Evolutionary conservation across 352 stramenopile genomes (phyloP), one percentile per base, ranked within the genome.

Genomic region (Phytopythium ostracodes): DNA sequence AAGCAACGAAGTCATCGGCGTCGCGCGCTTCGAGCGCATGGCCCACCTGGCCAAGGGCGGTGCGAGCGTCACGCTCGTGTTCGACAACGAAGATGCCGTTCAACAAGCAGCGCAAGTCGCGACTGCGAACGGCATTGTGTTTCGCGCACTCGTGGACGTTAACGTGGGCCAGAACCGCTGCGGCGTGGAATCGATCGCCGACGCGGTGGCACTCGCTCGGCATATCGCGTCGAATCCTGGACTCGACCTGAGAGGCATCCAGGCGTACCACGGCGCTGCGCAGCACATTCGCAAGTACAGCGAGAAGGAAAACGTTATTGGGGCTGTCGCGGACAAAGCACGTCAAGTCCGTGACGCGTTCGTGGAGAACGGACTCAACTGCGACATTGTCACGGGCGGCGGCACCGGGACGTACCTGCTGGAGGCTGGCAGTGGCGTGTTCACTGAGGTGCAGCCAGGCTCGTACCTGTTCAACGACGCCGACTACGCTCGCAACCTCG

Each of bases 381-480:
- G 83, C 47, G 66, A 81, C n/a, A 69, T 87, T 10, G 72, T 91
- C 36, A 92, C 84, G 8, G 84, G 84, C 18, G 84, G 79, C 44
- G 84, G 82, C 15, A 92, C 82, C 0, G 84, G 82, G 2, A 92
- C 78, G 40, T 91, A 88, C 44, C 44, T 81, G 46, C 55, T 89
- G 14, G 84, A 93, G 54, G 77, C 76, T 0, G 64, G 66, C 18
- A 88, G 72, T 49, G 79, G 76, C 24, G 72, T 89, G 20, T 92
- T 91, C 56, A 91, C 78, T 0, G 84, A 93, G 57, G 75, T 93
- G 53, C 82, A 93, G 67, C 84, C 84, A 0, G 84, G 84, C 4
- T 90, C 79, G 54, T 93, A 88, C 65, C 63, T 89, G 25, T 88
- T 93, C 66, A 89, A 87, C 63, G 84, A 93, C 64, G 78, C 73